Evolutionary conservation across 2,329 filamentous ascomycete species (phyloP), one percentile per base, ranked within the genome.

Genomic region (Pestalotiopsis sp.): DNA sequence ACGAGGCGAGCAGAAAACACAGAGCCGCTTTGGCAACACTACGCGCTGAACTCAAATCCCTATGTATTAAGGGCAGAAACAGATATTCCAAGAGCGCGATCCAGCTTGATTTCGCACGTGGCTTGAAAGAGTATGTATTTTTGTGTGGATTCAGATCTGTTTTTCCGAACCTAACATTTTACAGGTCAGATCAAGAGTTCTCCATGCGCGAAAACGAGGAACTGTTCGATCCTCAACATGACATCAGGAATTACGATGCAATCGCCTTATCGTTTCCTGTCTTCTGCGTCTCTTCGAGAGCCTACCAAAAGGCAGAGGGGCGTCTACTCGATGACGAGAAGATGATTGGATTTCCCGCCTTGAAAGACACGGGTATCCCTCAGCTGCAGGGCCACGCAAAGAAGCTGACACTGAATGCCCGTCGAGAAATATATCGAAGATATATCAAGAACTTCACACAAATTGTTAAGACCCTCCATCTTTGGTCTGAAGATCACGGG

Each of bases 271-370:
- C 80, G 0, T 79, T 92, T 0, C 86, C 88, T 0, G 89, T 92
- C 1, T 92, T 91, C 73, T 92, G 89, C 70, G 87, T 92, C 17
- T 90, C 87, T 68, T 87, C 86, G 61, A 81, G 86, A 59, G 89
- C 86, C 0, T 92, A 90, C 66, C 89, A 92, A 72, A 88, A 89
- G 72, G 77, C 92, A n/a, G 80, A 81, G 52, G 87, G 86, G 1
- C 82, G 86, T 3, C 74, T 91, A 9, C 75, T 80, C 65, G 85
- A n/a, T 9, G 63, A 86, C 58, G 89, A 92, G 66, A 78, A 80
- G 1, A 72, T 79, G 12, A 60, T 75, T 13, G 88, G 89, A 0
- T 92, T 91, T 74, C 76, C 77, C 1, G 76, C 79, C 3, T 55
- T 79, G 0, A 81, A 87, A 2, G 84, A 91, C 68, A 92, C 90